Base-by-base conservation (phyloP, 352 stramenopile genomes). In the Phytophthora sojae region DNA sequence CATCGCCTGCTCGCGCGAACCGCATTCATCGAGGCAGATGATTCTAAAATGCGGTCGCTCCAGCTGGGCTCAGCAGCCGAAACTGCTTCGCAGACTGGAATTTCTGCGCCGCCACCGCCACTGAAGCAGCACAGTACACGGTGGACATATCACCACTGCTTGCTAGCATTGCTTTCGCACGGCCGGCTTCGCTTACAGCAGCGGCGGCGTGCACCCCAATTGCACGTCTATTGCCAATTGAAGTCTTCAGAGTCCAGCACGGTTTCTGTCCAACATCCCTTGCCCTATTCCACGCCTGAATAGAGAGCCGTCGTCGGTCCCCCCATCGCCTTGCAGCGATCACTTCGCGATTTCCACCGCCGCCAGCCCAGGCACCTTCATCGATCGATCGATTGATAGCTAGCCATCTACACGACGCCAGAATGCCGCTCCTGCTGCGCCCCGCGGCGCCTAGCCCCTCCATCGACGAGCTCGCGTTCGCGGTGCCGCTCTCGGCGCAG, bases 371-470 rank as follows among this genome's bases (percentile, higher is more conserved):
- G 9, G 30, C 30, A 3, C 35, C 35, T 6, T 6, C 35, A 44
- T 6, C 14, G 35, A 42, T n/a, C 15, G 35, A 44, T 44, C 17
- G 35, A 26, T 26, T 26, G 25, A 26, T 26, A 26, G 25, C 25
- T 26, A 26, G 25, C 25, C 25, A 26, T 2, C 25, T 26, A 37
- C 32, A 12, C 7, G 32, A 8, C 9, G 14, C 12, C 14, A 32
- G 8, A n/a, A 95, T 95, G 88, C 88, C 88, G 70, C 76, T 90
- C 26, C 78, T 95, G 8, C 59, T 95, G 56, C 83, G 88, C 54
- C 72, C 81, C 44, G 78, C 83, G 21, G 88, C 88, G 21, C 86
- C 88, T 9, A 92, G 84, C 57, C 86, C 86, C 2, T 88, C 83
- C 19, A 83, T 94, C 39, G 86, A 94, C 42, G 81, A 94, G 74